Conservation (phyloP, 2,329 filamentous ascomycete species). For the Fusarium verticillioides region DNA sequence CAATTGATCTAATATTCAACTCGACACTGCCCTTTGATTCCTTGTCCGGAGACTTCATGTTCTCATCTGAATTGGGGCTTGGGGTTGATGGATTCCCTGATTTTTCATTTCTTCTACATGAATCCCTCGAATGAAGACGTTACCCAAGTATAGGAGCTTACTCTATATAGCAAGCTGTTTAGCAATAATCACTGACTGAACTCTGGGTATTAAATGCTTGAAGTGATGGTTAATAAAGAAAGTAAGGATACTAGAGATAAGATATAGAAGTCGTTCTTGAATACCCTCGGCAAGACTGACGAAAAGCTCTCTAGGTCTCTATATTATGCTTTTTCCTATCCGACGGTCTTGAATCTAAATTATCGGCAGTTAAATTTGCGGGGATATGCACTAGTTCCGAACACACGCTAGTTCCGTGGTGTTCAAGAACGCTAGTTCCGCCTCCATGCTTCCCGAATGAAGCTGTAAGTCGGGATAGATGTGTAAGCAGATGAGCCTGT, state of each 20-base stretch:
- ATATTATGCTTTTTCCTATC: background rate
- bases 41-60: background rate
- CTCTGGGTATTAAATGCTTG: too few species aligned
- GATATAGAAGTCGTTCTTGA: too few species aligned
- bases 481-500: too few species aligned
- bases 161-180: too few species aligned
- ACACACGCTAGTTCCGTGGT: background rate
- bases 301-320: too few species aligned
- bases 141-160: background rate
- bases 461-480: too few species aligned
- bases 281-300: too few species aligned
- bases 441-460: background rate
- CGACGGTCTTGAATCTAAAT: background rate
- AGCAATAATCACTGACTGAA: too few species aligned
- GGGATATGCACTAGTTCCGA: background rate
- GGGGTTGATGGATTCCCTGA: background rate
- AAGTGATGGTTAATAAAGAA: too few species aligned
- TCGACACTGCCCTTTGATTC: background rate
- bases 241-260: too few species aligned
- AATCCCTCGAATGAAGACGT: too few species aligned
- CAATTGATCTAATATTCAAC: background rate
- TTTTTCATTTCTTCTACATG: background rate
- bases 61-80: background rate
- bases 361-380: background rate
- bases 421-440: background rate